Evolutionary conservation across 352 stramenopile species (phyloP), one percentile per base, ranked within the genome.

Genomic region (Phytophthora nicotianae): DNA sequence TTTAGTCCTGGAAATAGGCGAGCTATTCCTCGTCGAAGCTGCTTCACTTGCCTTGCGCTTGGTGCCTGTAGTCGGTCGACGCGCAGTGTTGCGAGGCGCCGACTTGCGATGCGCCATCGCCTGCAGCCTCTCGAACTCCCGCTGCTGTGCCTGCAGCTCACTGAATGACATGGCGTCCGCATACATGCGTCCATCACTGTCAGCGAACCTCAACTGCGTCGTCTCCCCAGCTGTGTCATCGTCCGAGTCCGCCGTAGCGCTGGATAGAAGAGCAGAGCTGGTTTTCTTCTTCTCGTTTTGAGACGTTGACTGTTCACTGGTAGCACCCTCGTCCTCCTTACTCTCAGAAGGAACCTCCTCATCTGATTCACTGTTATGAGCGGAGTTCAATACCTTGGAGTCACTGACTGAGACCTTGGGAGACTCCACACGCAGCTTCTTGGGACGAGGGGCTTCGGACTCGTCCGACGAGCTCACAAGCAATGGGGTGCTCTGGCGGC

Each of bases 71-170:
- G 45, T 49, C 1, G 38, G 10, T 57, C 46, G 40, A 41, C 37
- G 41, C 5, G 42, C 33, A 29, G 13, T 60, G 14, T 46, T 65
- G 23, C 40, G 46, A 66, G 55, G 32, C 13, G 23, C 37, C 43
- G 57, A 21, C 20, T 72, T 72, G 5, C 61, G 55, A 19, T 76
- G 54, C 8, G 68, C 65, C 51, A 69, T 49, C 6, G 46, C 50
- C 46, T 71, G 68, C 17, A 81, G 47, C 21, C 48, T 57, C 51
- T 79, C 70, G 17, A 83, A 57, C 46, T 78, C 74, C 13, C 62
- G 64, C 56, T 89, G 79, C 59, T 91, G 83, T 3, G 81, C 80
- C 60, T 90, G 79, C 23, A 90, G 50, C 40, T 91, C 79, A 5
- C 77, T 88, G 43, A 86, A 76, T 13, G 80, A 81, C 41, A 89